Evolutionary conservation across 495 filamentous ascomycete species (phyloP).

Genomic region (Hyphodiscus hymeniophilus): DNA sequence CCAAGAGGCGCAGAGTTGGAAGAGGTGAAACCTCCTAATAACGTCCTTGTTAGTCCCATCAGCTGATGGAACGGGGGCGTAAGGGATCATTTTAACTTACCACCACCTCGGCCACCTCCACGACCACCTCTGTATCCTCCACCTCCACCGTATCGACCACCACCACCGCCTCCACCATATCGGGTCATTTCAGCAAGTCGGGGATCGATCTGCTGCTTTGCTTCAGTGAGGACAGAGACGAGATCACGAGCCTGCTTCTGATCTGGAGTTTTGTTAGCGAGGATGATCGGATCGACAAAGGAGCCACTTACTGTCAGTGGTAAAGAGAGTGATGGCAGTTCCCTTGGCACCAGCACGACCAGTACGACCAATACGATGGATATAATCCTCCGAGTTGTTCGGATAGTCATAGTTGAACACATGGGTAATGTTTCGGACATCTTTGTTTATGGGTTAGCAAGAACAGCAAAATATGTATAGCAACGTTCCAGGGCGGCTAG

Average conservation of each 20-base stretch:
- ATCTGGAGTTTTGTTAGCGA: constrained; percentile 45
- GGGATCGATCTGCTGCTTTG: constrained; percentile 97
- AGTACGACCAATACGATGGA: constrained; percentile 97
- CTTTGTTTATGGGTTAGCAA: constrained; percentile 86
- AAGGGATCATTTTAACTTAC: constrained; percentile 10
- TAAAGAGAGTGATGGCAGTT: constrained; percentile 94
- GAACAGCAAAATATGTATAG: constrained; percentile 39
- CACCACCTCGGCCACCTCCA: constrained; percentile 50
- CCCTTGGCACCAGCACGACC: constrained; percentile 90
- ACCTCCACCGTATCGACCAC: constrained; percentile 58
- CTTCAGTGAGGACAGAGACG: constrained; percentile 82
- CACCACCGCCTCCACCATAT: constrained; percentile 74
- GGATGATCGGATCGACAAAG: neutral
- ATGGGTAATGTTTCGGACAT: constrained; percentile 99
- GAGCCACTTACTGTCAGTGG: constrained; percentile 85
- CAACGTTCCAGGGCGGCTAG: constrained; percentile 47
- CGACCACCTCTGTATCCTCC: constrained; percentile 57
- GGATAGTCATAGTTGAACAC: constrained; percentile 99
- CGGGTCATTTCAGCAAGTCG: constrained; percentile 92
- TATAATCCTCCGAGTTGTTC: constrained; percentile 99
- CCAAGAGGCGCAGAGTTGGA: constrained; percentile 59
- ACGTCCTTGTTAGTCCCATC: constrained; percentile 27
- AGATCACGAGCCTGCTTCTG: constrained; percentile 96
- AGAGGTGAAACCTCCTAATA: constrained; percentile 42
- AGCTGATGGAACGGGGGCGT: constrained; percentile 21